Evolutionary conservation across 2,329 filamentous ascomycete species (phyloP).

Genomic region (Monilinia laxa): DNA sequence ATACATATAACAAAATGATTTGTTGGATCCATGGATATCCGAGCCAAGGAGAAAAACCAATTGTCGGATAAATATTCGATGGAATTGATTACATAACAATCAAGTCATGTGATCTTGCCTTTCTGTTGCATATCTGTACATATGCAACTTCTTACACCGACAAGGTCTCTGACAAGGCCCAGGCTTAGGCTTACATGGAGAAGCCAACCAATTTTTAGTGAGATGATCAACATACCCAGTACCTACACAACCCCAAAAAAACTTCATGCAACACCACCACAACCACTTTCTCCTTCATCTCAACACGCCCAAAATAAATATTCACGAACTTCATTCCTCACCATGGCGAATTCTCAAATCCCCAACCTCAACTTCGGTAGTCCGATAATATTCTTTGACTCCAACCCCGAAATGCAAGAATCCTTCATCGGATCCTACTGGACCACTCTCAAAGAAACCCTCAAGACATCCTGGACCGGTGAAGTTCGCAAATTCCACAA

Average conservation of each 20-base stretch:
- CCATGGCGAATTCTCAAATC: conserved; percentile 3
- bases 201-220: too few relatives aligned
- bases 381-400: conserved; percentile 36
- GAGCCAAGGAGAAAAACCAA: too few relatives aligned
- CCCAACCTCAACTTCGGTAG: conserved; percentile 28
- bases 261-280: neutral
- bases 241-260: neutral
- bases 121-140: too few relatives aligned
- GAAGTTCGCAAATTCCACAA: conserved; percentile 32
- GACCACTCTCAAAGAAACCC: conserved; percentile 29
- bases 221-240: too few relatives aligned
- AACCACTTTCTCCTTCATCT: neutral
- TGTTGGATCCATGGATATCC: too few relatives aligned
- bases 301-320: neutral
- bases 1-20: too few relatives aligned
- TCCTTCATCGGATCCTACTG: conserved; percentile 33
- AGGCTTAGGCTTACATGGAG: too few relatives aligned
- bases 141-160: too few relatives aligned
- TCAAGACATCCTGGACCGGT: conserved; percentile 35
- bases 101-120: too few relatives aligned
- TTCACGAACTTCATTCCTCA: neutral
- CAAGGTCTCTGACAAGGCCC: too few relatives aligned
- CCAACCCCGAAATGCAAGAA: conserved; percentile 36
- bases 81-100: too few relatives aligned
- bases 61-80: too few relatives aligned